These are phyloP conservation scores for Podospora appendiculata DNA, from an alignment of 495 filamentous ascomycete genomes.

Conservation along the genomic window DNA sequence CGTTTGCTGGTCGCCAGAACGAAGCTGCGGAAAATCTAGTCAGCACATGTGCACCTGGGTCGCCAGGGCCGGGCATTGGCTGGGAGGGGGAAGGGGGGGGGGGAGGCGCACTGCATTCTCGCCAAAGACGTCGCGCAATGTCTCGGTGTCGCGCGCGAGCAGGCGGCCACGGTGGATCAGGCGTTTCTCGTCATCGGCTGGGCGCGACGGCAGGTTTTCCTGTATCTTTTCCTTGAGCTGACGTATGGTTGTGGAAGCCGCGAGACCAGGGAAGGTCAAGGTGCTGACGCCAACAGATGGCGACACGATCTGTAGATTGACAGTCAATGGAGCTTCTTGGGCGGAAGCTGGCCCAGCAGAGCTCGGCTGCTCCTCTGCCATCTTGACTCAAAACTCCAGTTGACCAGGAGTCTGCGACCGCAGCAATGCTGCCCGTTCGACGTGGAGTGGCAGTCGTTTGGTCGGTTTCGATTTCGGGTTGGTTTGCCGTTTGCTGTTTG, in stretches of 20 bases:
- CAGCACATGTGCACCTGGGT: background rate
- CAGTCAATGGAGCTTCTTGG: slow-evolving; percentile 15
- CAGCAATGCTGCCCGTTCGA: too few relatives aligned
- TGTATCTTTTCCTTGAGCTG: slow-evolving; percentile 55
- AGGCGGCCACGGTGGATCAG: slow-evolving; percentile 61
- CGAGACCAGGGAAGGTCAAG: slow-evolving; percentile 45
- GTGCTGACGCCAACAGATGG: slow-evolving; percentile 51
- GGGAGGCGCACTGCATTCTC: slow-evolving; percentile 42
- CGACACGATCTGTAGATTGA: slow-evolving; percentile 58
- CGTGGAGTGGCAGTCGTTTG: background rate
- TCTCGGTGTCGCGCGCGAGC: slow-evolving; percentile 44
- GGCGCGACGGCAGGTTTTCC: slow-evolving; percentile 43
- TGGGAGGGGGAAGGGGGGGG: background rate
- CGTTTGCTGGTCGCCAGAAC: slow-evolving; percentile 35
- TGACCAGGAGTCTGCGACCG: too few relatives aligned
- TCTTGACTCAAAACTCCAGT: background rate
- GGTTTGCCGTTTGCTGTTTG: background rate
- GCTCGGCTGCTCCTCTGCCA: slow-evolving; percentile 7
- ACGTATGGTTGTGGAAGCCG: slow-evolving; percentile 48
- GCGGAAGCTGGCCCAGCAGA: slow-evolving; percentile 6
- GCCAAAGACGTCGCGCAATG: slow-evolving; percentile 51
- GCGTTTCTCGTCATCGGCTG: slow-evolving; percentile 48
- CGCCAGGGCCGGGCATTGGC: background rate
- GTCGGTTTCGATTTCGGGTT: background rate
- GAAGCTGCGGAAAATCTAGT: slow-evolving; percentile 29